phyloP scores from a whole-genome alignment of 2,329 filamentous ascomycete species.

The Cladophialophora immunda region DNA sequence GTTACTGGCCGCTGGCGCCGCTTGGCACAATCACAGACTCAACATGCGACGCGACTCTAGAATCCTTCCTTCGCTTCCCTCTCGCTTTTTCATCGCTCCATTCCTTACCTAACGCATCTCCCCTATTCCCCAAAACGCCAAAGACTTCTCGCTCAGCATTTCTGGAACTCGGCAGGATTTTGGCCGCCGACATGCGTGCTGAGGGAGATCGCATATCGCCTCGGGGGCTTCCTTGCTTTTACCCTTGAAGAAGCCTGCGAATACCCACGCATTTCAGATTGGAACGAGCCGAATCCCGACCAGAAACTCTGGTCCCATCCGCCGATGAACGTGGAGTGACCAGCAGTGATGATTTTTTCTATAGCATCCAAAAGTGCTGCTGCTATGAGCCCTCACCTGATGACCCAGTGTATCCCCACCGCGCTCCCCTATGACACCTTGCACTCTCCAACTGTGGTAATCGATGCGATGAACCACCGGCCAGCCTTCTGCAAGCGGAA shows the following conservation, averaged over 20 bases:
- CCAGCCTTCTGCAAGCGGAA: not conserved
- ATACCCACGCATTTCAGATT: not conserved
- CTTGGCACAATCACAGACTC: not conserved
- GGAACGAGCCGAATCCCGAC: not conserved
- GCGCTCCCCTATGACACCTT: not conserved
- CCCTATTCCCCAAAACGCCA: not conserved
- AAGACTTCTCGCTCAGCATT: not conserved
- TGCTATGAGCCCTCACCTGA: not conserved
- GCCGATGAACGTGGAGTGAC: not conserved
- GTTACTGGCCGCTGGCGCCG: not conserved
- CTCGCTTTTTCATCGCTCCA: not conserved
- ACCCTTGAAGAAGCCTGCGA: not conserved
- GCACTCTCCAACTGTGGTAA: not conserved
- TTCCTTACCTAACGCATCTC: not conserved
- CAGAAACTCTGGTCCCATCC: not conserved
- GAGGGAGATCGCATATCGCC: not conserved
- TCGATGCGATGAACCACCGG: not conserved
- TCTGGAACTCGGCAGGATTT: not conserved
- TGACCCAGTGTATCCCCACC: not conserved
- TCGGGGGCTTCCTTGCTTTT: not conserved
- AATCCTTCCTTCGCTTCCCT: slow-evolving; percentile 1
- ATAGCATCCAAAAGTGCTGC: not conserved
- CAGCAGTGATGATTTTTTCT: not conserved
- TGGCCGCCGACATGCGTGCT: not conserved
- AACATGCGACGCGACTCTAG: not conserved